Evolutionary conservation across 495 filamentous ascomycete species (phyloP).

Genomic region (Cercophora newfieldiana): DNA sequence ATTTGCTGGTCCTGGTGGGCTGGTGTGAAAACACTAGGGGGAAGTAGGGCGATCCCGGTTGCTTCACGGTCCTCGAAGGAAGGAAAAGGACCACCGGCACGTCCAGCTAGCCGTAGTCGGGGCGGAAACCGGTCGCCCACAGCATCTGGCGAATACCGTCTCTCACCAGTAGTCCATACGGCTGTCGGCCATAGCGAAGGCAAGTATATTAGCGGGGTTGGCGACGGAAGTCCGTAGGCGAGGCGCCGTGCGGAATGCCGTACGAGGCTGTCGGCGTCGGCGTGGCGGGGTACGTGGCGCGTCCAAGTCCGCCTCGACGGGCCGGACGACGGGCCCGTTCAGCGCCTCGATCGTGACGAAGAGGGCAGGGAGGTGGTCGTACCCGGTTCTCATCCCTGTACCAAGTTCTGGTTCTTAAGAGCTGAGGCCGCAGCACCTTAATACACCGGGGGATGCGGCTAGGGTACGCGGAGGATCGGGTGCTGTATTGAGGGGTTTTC

Average conservation of each 20-base stretch:
- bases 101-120: too few relatives aligned
- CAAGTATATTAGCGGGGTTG: background rate
- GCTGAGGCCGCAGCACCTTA: background rate
- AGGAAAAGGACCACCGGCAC: too few relatives aligned
- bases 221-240: background rate
- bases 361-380: conserved; percentile 1
- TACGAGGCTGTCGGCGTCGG: conserved; percentile 8
- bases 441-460: too few relatives aligned
- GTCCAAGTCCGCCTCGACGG: conserved; percentile 11
- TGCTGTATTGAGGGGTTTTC: too few relatives aligned
- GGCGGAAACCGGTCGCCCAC: too few relatives aligned
- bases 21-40: too few relatives aligned
- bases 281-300: conserved; percentile 17
- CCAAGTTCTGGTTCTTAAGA: conserved; percentile 2
- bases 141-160: conserved; percentile 14
- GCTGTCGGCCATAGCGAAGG: conserved; percentile 13
- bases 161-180: conserved; percentile 2
- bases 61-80: too few relatives aligned
- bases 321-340: conserved; percentile 4
- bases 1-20: too few relatives aligned
- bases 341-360: background rate
- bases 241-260: conserved; percentile 6
- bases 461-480: too few relatives aligned
- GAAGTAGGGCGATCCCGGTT: too few relatives aligned
- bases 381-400: conserved; percentile 5